Evolutionary conservation across 1,139 yeast genomes (phyloP), one percentile per base, ranked within the genome.

Genomic region (Candida tropicalis): DNA sequence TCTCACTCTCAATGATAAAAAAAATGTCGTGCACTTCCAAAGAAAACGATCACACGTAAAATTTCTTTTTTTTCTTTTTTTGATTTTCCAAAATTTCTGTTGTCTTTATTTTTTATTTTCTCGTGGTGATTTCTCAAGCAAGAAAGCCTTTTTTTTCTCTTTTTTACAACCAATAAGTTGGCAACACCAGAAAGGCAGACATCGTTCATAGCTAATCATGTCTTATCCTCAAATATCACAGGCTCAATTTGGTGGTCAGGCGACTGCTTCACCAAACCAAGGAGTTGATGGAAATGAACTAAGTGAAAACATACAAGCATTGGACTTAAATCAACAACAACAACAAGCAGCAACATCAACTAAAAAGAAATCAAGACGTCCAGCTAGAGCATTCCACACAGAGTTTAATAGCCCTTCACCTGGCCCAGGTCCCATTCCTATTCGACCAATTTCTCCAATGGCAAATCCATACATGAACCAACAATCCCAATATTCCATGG

Each of bases 321-420:
- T 49, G 17, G 38, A 43, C 13, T 35, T 50, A 16, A 45, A 46
- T 35, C 41, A 42, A 18, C 43, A 26, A 15, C 28, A 46, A 32
- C 41, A 42, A 18, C 43, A 26, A 15, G 26, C 26, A n/a, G 25
- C 42, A 11, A 26, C 28, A 17, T 13, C 39, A 17, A 2, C 39
- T n/a, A 47, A 45, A 35, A 48, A 48, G 26, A 64, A 59, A 54
- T 70, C 71, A 50, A 76, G 73, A 54, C 60, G 79, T 50, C 60
- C 75, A 4, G 73, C 66, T 8, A 63, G 82, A 48, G 81, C 79
- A 1, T 71, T 62, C 57, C 81, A 76, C 49, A 58, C 66, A 18
- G 64, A 57, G 15, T 54, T 59, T 45, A 52, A 49, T 35, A n/a
- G n/a, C n/a, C n/a, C n/a, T n/a, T 38, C 54, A 17, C 55, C 48